Conservation (phyloP, 2,329 filamentous ascomycete genomes). For the Cladosporium austrohemisphaericum region DNA sequence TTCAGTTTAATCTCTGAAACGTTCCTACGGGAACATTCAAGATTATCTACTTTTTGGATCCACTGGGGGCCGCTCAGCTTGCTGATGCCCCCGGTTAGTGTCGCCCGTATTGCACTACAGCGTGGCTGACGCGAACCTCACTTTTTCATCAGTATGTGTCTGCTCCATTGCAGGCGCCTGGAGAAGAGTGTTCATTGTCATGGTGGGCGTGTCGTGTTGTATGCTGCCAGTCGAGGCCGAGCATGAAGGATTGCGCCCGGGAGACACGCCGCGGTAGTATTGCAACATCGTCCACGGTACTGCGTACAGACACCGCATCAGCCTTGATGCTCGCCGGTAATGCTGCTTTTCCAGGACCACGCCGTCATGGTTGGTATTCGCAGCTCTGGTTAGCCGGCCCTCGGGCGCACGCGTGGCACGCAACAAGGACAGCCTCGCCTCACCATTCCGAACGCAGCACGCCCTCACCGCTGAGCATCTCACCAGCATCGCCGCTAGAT, state of each 20-base stretch:
- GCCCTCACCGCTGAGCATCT: too few relatives aligned
- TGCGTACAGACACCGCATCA: not conserved
- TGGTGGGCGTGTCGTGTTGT: not conserved
- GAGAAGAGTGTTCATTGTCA: not conserved
- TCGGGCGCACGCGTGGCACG: too few relatives aligned
- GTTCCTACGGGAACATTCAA: not conserved
- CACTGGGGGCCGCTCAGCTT: too few relatives aligned
- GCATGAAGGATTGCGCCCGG: too few relatives aligned
- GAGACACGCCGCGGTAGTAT: too few relatives aligned
- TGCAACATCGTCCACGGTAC: not conserved
- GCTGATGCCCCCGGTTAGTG: too few relatives aligned
- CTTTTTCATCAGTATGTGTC: not conserved
- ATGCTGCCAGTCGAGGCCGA: too few relatives aligned
- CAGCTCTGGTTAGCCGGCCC: too few relatives aligned
- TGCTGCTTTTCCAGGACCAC: not conserved
- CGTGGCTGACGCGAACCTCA: not conserved
- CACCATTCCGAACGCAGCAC: too few relatives aligned
- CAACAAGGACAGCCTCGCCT: too few relatives aligned
- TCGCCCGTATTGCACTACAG: too few relatives aligned
- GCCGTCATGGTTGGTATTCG: not conserved
- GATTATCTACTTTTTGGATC: not conserved
- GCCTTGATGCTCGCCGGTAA: not conserved
- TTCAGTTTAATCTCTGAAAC: constrained; percentile 4
- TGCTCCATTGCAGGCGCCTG: not conserved
- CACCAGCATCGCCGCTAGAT: too few relatives aligned